Conservation (phyloP, 371 early-diverging fungal species). For the Syncephalastrum sp. region DNA sequence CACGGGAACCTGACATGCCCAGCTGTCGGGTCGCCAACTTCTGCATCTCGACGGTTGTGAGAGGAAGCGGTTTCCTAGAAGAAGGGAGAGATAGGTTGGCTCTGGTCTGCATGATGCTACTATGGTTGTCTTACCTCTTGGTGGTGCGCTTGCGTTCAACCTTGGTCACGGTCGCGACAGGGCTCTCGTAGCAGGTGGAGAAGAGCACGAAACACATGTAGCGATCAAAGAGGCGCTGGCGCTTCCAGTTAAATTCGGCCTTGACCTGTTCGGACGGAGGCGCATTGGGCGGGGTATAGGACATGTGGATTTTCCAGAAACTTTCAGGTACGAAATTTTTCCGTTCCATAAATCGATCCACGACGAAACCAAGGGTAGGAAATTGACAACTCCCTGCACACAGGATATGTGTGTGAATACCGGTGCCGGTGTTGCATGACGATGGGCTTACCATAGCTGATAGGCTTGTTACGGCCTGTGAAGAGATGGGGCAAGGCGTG, state of each 20-base stretch:
- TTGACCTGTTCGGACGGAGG: conserved; percentile 25
- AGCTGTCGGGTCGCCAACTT: conserved; percentile 78
- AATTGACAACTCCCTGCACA: conserved; percentile 97
- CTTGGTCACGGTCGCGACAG: conserved; percentile 59
- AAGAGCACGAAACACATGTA: conserved; percentile 69
- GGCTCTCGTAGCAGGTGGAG: conserved; percentile 65
- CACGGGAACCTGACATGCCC: conserved; percentile 73
- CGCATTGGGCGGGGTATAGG: conserved; percentile 33
- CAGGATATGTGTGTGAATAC: not conserved
- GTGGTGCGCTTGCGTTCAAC: conserved; percentile 64
- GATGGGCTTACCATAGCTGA: conserved; percentile 83
- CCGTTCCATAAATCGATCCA: conserved; percentile 82
- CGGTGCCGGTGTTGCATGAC: not conserved
- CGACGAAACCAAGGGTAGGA: conserved; percentile 99
- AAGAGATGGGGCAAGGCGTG: too few relatives aligned
- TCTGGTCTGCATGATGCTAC: not conserved
- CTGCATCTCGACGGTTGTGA: conserved; percentile 96
- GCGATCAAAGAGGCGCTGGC: conserved; percentile 78
- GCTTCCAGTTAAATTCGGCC: conserved; percentile 76
- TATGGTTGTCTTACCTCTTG: conserved; percentile 82
- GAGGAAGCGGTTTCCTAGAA: conserved; percentile 81
- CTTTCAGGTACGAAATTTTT: conserved; percentile 87
- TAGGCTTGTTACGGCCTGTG: conserved; percentile 48
- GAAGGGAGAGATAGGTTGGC: not conserved
- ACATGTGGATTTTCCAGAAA: conserved; percentile 89